These are phyloP conservation scores for Eucalyptus erythrocorys DNA, from an alignment of 345 rosid genomes.

Conservation along the genomic window DNA sequence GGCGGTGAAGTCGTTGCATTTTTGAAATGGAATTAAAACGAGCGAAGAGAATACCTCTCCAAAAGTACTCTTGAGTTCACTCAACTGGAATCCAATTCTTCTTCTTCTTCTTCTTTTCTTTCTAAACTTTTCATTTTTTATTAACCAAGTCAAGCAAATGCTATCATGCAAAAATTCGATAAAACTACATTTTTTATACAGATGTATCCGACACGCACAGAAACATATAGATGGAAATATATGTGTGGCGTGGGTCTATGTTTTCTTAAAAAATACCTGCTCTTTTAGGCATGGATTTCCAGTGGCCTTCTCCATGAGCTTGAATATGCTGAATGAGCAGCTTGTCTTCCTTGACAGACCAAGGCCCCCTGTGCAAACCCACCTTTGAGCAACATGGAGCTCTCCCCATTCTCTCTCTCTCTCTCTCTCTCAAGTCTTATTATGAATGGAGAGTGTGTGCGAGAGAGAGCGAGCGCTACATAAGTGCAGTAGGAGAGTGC, in stretches of 20 bases:
- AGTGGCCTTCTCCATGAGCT: constrained; percentile 50
- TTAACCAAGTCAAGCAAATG: background rate
- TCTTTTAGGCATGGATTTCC: constrained; percentile 48
- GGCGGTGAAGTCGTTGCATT: background rate
- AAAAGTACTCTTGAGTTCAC: background rate
- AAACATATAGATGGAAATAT: background rate
- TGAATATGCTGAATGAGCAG: constrained; percentile 38
- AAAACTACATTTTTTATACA: background rate
- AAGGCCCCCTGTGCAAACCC: constrained; percentile 52
- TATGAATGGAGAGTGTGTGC: background rate
- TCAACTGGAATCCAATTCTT: background rate
- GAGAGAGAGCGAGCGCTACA: background rate
- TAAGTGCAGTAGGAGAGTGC: background rate
- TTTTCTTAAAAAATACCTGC: constrained; percentile 25
- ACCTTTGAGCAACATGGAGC: constrained; percentile 57
- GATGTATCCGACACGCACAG: background rate
- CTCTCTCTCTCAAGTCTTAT: background rate
- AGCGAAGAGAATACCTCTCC: background rate
- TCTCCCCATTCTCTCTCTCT: constrained; percentile 25
- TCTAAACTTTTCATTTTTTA: background rate
- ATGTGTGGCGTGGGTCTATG: background rate
- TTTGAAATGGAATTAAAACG: background rate
- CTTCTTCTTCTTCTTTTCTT: background rate
- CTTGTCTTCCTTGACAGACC: constrained; percentile 51
- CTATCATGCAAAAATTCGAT: background rate